These are phyloP conservation scores for Penicillium italicum DNA, from an alignment of 2,329 filamentous ascomycete species.

Conservation along the genomic window DNA sequence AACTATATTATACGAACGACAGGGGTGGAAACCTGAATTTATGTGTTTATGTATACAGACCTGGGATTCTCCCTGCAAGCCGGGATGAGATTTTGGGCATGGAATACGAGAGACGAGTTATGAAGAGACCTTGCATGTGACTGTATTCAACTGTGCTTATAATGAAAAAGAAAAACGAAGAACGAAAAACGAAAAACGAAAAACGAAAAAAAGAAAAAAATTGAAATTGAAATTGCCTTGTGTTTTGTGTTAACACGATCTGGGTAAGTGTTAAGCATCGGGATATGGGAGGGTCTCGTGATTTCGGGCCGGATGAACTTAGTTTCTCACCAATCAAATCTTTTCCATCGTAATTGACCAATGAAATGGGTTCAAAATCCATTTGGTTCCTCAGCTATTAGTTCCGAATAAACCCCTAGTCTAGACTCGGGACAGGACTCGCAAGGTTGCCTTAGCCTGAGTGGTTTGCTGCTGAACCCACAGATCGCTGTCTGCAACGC, in stretches of 20 bases:
- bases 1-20: constrained; percentile 14
- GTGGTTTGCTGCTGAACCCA: not conserved
- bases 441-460: not conserved
- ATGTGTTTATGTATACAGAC: constrained; percentile 12
- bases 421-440: not conserved
- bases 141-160: constrained; percentile 1
- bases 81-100: not conserved
- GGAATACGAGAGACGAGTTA: constrained; percentile 13
- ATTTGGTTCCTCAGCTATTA: not conserved
- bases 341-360: no score
- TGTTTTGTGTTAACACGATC: no score
- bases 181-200: no score
- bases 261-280: not conserved
- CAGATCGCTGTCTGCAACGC: not conserved
- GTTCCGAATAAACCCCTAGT: no score
- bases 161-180: no score
- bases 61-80: not conserved
- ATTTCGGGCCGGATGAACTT: not conserved
- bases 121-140: constrained; percentile 8
- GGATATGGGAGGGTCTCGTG: not conserved
- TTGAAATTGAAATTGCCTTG: no score
- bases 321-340: not conserved
- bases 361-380: no score
- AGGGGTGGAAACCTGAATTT: constrained; percentile 2
- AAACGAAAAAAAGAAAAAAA: no score